Evolutionary conservation across 1,284 basidiomycete genomes (phyloP), one percentile per base, ranked within the genome.

Genomic region (Rhodotorula sp.): DNA sequence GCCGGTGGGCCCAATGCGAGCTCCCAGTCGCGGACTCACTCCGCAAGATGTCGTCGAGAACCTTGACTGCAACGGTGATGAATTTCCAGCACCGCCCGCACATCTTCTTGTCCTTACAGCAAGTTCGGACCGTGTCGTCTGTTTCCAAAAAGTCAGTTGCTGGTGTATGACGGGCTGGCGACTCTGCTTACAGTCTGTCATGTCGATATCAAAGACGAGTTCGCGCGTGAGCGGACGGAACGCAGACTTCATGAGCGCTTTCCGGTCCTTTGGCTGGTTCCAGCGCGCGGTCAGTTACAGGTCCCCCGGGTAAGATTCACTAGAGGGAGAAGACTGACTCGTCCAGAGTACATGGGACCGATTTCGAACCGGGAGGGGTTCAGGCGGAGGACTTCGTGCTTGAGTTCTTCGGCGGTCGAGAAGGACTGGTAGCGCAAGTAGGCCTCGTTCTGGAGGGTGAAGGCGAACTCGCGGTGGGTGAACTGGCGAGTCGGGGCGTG

Each of bases 141-240:
- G 64, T 23, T 4, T 21, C 16, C 3, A 18, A 45, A 18, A 4
- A 26, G 48, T 38, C 8, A 59, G 48, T 28, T 16, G 1, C n/a
- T 38, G 21, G 50, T 60, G 16, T 58, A 56, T 0, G 31, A 2
- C 10, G 15, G 10, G 8, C 34, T 5, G 31, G 28, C 3, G 8
- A 59, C 50, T 3, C 23, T 45, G n/a, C 58, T 38, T 10, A 73
- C 74, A 99, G 83, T 99, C 95, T 23, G 95, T 97, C 95, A 99
- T 97, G 82, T 99, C 95, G 80, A 99, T 97, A 88, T 99, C 97
- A 79, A 99, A 97, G 1, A 99, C 97, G 47, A 99, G 88, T 81
- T 99, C 95, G 73, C 97, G 90, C 70, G 88, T 86, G 38, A 88
- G 82, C 0, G 95, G 93, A 62, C 86, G 85, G 78, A 98, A 90